phyloP scores from a whole-genome alignment of 2,329 filamentous ascomycete species.

The Bipolaris zeicola region DNA sequence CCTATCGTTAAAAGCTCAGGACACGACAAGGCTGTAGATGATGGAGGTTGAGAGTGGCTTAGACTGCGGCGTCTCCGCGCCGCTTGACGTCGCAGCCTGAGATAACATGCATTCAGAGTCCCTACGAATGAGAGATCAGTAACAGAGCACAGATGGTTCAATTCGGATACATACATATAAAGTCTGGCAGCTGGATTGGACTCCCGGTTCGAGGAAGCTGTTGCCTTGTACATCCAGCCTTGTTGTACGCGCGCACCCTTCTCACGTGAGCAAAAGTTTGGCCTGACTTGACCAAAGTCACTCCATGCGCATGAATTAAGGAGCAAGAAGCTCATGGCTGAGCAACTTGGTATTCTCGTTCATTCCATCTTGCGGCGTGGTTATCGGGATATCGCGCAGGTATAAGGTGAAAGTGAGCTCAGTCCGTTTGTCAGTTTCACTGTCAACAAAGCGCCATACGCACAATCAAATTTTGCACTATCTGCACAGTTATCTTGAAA shows the following conservation, averaged over 20 bases:
- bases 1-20: neutral
- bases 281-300: neutral
- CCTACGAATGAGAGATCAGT: neutral
- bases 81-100: neutral
- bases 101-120: neutral
- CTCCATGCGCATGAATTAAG: conserved; percentile 4
- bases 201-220: neutral
- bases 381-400: neutral
- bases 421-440: conserved; percentile 4
- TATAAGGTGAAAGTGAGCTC: conserved; percentile 7
- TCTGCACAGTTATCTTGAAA: neutral
- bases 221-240: conserved; percentile 8
- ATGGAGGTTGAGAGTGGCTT: neutral
- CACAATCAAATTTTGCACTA: neutral
- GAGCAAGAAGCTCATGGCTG: neutral
- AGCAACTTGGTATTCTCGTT: neutral
- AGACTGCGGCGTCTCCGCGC: neutral
- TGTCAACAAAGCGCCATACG: neutral
- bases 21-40: neutral
- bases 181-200: neutral
- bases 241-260: conserved; percentile 2
- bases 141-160: neutral
- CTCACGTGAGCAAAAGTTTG: neutral
- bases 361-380: conserved; percentile 1
- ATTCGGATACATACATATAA: neutral